Evolutionary conservation across 306 rosid species (phyloP), one percentile per base, ranked within the genome.

Genomic region (Echinosophora koreensis): DNA sequence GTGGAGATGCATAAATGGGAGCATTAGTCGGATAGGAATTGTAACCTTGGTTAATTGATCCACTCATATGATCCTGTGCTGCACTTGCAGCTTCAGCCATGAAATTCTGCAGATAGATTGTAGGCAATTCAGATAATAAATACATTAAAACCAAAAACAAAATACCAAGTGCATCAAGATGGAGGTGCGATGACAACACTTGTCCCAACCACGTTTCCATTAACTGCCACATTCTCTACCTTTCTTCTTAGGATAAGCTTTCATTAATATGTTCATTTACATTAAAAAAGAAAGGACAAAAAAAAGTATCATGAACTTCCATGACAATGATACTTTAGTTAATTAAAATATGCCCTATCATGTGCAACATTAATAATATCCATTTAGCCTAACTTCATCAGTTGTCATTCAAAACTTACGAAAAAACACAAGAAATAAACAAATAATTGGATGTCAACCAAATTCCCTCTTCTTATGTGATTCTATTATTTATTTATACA

Each of bases 81-180:
- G 89, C 77, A 65, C 74, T 82, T 30, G 91, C 91, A 59, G 91
- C 91, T 80, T 85, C 89, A 70, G 87, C 91, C 87, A 87, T 87
- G 82, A 85, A 87, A 73, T 87, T 87, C 91, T 85, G 89, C 66
- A 69, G 44, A 80, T n/a, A 66, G 41, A 55, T 73, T 38, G 50
- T 66, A 0, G 27, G 0, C 67, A 35, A 6, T 59, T 75, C 51
- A 71, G 28, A 34, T 37, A 8, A 63, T 37, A 8, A 63, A 34
- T 9, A 62, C 15, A 38, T 49, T 34, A 5, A 28, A 49, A 69
- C 9, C 64, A 28, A 12, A 15, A 16, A 68, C 35, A 38, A 1
- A 16, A 59, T 6, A 73, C 4, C 18, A 35, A 35, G 7, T 5
- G 52, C 50, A 55, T 28, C 59, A 42, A 41, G 13, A 28, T 10